phyloP scores from a whole-genome alignment of 345 rosid species.

The Clausena lansium region DNA sequence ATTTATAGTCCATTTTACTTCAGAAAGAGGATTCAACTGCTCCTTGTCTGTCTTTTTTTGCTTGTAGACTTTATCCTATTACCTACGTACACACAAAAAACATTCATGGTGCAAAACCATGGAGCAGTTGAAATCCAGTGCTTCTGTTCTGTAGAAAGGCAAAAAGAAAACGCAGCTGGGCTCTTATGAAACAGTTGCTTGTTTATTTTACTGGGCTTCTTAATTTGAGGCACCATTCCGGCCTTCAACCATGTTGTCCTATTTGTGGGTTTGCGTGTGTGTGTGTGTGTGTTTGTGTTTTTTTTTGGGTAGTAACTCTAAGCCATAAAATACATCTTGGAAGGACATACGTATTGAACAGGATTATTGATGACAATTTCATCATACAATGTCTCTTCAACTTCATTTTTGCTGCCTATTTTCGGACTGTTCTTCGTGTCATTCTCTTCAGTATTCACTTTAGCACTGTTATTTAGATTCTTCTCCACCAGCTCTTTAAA shows the following conservation, averaged over 20 bases:
- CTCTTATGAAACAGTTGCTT: background rate
- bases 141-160: too few species aligned
- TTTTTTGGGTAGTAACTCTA: slow-evolving; percentile 7
- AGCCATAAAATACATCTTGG: slow-evolving; percentile 21
- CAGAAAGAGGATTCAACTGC: too few species aligned
- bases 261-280: background rate
- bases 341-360: slow-evolving; percentile 3
- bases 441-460: slow-evolving; percentile 8
- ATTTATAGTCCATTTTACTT: too few species aligned
- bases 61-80: too few species aligned
- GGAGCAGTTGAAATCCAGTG: background rate
- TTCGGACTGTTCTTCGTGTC: background rate
- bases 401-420: background rate
- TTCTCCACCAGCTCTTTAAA: slow-evolving; percentile 46
- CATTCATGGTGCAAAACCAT: background rate
- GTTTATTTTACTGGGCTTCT: background rate
- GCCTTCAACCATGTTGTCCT: background rate
- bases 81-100: too few species aligned
- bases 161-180: background rate
- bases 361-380: slow-evolving; percentile 8
- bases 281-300: too few species aligned
- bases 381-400: slow-evolving; percentile 13
- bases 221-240: background rate
- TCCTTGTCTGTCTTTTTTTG: too few species aligned
- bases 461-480: slow-evolving; percentile 20